These are phyloP conservation scores for Murraya koenigii DNA, from an alignment of 345 rosid species.

Conservation along the genomic window DNA sequence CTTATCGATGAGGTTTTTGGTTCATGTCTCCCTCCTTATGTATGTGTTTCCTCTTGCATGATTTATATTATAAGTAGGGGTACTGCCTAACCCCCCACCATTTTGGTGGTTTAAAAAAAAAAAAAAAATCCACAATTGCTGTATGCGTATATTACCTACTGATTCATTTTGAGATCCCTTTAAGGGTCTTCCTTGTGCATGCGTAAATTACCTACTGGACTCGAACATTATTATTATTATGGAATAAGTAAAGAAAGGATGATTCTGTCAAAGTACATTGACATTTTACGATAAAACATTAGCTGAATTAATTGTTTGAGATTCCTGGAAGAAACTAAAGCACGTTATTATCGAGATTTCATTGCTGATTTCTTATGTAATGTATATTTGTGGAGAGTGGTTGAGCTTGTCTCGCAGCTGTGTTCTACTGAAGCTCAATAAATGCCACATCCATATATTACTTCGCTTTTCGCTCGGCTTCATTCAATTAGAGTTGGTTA, in stretches of 20 bases:
- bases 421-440: constrained; percentile 39
- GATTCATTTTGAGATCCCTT: neutral
- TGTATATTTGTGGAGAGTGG: constrained; percentile 41
- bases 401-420: constrained; percentile 54
- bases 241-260: neutral
- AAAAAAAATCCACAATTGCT: no score
- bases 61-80: no score
- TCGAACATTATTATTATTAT: neutral
- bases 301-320: neutral
- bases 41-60: no score
- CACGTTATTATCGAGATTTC: neutral
- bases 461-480: neutral
- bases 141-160: no score
- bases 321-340: neutral
- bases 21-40: no score
- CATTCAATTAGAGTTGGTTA: neutral
- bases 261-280: neutral
- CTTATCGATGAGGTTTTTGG: no score
- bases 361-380: neutral
- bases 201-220: neutral
- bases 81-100: no score
- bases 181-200: neutral
- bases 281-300: neutral
- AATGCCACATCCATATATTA: neutral
- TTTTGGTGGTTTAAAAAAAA: no score